Conservation (phyloP, 2,329 filamentous ascomycete species). For the Graphium sp. region DNA sequence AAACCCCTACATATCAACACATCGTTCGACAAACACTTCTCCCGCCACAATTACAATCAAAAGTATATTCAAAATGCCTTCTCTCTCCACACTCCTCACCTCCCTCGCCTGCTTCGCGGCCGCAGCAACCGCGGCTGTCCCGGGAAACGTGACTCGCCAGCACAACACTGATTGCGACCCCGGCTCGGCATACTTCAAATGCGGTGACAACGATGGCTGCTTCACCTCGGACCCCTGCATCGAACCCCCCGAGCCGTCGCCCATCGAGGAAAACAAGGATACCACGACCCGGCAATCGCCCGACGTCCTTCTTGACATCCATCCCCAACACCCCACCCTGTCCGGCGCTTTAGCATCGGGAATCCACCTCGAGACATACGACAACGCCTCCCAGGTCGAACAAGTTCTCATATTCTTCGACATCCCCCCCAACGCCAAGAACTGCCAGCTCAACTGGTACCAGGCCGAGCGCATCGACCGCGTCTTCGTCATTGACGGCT, state of each 20-base stretch:
- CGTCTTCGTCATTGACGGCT: conserved; percentile 16
- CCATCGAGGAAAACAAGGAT: neutral
- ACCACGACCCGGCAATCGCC: neutral
- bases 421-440: conserved; percentile 12
- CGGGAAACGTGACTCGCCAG: neutral
- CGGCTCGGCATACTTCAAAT: neutral
- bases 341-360: conserved; percentile 1
- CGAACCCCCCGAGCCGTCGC: too few species aligned
- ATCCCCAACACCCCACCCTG: neutral
- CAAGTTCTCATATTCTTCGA: conserved; percentile 15
- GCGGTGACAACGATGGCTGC: conserved; percentile 1
- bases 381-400: conserved; percentile 10
- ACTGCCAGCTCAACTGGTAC: conserved; percentile 13
- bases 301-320: neutral
- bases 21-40: too few species aligned
- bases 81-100: neutral
- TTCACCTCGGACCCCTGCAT: neutral
- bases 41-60: neutral
- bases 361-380: conserved; percentile 9
- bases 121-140: neutral
- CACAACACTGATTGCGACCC: neutral
- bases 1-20: too few species aligned
- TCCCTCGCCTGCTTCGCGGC: neutral
- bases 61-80: neutral
- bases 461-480: conserved; percentile 18